Evolutionary conservation across 2,329 filamentous ascomycete genomes (phyloP), one percentile per base, ranked within the genome.

Genomic region (Fusarium tricinctum): DNA sequence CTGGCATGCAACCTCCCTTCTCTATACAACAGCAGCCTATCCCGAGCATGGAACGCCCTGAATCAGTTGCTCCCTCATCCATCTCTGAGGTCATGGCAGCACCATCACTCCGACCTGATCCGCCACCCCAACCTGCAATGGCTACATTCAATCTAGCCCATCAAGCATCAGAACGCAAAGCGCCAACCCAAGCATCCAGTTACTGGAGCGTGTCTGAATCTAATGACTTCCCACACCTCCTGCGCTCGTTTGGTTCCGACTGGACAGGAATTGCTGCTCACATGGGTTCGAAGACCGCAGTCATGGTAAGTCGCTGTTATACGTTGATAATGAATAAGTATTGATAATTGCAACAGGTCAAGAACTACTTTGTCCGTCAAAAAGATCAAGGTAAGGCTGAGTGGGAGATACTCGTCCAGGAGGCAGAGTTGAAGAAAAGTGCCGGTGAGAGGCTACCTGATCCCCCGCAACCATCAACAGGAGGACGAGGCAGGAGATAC

Each of bases 201-300:
- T 96, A 96, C 77, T 96, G 92, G 92, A 95, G 92, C 73, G 92
- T 95, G 22, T 91, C 91, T 2, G 92, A 96, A 79, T 86, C 91
- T 55, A 91, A 86, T 46, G 92, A 94, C 73, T 96, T 96, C 78
- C 89, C 90, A 35, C 86, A 85, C 57, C 84, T 93, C 59, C 83
- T 96, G 46, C 86, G 84, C 50, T 86, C 92, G 55, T 95, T 93
- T 80, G 92, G 92, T 59, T 93, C 90, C 17, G 92, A 96, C 76
- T 96, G 92, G 88, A 82, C 82, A 48, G 87, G 86, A 6, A 95
- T 95, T 78, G 91, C 92, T 40, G 84, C 84, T 51, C 89, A 93
- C 72, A 94, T 96, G 91, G 90, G 91, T 49, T 93, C 92, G 6
- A 95, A 95, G 80, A 95, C 92, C 19, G 86, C 91, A 57, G 91